phyloP scores from a whole-genome alignment of 2,329 filamentous ascomycete species.

The Botrytis hyacinthi region DNA sequence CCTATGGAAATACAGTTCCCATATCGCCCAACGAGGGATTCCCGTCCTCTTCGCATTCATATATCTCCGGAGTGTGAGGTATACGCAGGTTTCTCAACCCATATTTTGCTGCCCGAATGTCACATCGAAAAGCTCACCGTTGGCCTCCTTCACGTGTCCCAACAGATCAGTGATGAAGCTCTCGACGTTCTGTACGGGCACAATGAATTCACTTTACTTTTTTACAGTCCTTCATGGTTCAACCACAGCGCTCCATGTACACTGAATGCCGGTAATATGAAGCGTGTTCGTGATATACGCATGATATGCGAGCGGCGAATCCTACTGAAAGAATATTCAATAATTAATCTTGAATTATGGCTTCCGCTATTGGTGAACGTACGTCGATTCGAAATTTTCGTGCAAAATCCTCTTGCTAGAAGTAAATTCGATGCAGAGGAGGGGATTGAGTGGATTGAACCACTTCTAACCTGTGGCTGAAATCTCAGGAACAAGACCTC shows the following conservation, averaged over 20 bases:
- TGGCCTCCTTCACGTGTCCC: neutral
- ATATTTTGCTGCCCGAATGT: neutral
- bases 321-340: neutral
- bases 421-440: neutral
- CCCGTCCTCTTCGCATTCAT: neutral
- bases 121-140: neutral
- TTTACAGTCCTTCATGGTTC: neutral
- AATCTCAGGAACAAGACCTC: neutral
- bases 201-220: neutral
- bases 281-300: neutral
- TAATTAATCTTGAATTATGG: neutral
- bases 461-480: neutral
- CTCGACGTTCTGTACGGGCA: neutral
- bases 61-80: neutral
- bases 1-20: neutral
- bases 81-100: neutral
- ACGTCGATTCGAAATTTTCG: neutral
- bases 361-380: neutral
- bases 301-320: neutral
- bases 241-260: neutral
- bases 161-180: slow-evolving; percentile 11
- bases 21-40: neutral
- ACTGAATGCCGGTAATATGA: neutral
- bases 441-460: neutral
- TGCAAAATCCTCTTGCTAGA: neutral